Percentiles rank a stretch among this genome's conserved stretches.
phyloP scores from a whole-genome alignment of 495 filamentous ascomycete genomes.

The Hapsidospora chrysogenum region DNA sequence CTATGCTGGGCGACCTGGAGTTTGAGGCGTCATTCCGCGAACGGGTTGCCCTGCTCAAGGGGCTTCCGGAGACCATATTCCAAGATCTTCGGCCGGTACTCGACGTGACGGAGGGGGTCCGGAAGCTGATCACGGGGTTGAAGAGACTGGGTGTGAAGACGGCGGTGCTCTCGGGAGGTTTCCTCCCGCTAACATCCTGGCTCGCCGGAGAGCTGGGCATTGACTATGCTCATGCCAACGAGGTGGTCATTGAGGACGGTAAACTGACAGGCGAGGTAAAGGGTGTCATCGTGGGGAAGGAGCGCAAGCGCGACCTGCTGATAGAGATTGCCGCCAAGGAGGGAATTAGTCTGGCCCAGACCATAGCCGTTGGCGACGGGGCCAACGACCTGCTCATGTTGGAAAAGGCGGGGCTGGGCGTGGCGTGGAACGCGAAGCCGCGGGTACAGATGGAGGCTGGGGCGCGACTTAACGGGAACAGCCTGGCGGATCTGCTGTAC shows the following conservation, averaged over 20 bases:
- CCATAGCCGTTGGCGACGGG: constrained; percentile 79
- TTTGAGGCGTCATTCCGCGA: constrained; percentile 68
- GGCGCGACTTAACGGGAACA: constrained; percentile 65
- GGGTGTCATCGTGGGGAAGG: constrained; percentile 65
- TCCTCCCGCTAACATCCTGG: constrained; percentile 76
- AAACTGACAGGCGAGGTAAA: constrained; percentile 69
- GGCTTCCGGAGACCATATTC: constrained; percentile 65
- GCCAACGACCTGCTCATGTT: constrained; percentile 96
- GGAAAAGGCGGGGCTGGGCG: constrained; percentile 66
- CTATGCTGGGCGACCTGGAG: constrained; percentile 95
- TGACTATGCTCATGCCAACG: constrained; percentile 78
- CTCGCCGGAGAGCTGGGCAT: constrained; percentile 63
- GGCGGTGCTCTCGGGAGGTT: constrained; percentile 83
- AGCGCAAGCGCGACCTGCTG: constrained; percentile 62
- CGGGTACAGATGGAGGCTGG: constrained; percentile 76
- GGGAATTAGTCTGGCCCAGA: constrained; percentile 53
- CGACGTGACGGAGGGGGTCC: constrained; percentile 67
- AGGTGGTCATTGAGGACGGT: constrained; percentile 47
- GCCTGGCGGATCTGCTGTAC: constrained; percentile 65
- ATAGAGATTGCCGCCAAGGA: constrained; percentile 61
- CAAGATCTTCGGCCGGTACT: constrained; percentile 56
- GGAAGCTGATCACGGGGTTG: constrained; percentile 50
- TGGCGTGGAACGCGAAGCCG: constrained; percentile 89
- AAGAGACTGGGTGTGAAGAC: constrained; percentile 66
- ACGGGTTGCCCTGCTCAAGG: constrained; percentile 64